Evolutionary conservation across 129 eudicot species (phyloP).

Genomic region (Saussurea involucrata): DNA sequence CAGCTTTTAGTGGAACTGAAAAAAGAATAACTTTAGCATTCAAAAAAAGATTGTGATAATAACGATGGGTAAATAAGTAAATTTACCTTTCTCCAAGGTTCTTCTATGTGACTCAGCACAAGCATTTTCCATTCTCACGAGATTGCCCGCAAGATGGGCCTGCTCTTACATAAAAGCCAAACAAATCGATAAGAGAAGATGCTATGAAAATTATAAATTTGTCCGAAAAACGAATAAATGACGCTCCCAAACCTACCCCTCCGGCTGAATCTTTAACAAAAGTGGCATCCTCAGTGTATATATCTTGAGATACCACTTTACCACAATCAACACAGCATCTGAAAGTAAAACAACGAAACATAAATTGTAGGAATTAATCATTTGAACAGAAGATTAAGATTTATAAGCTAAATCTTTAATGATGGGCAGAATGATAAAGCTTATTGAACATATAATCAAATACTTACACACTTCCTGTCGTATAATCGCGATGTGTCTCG

Average conservation of each 20-base stretch:
- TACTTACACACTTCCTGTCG: constrained; percentile 25
- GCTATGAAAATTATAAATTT: background rate
- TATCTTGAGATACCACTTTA: constrained; percentile 33
- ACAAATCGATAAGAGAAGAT: background rate
- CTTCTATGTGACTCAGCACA: constrained; percentile 29
- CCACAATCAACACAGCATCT: constrained; percentile 54
- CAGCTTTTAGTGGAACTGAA: background rate
- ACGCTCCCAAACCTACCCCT: constrained; percentile 25
- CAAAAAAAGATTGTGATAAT: background rate
- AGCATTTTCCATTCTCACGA: constrained; percentile 12
- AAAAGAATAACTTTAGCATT: too few relatives aligned
- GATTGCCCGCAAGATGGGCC: constrained; percentile 30
- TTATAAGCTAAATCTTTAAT: background rate
- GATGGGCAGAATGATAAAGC: background rate
- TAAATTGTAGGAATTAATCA: background rate
- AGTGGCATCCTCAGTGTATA: constrained; percentile 32
- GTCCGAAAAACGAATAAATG: background rate
- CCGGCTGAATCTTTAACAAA: constrained; percentile 41
- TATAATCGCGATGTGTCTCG: constrained; percentile 23
- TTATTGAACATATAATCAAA: background rate
- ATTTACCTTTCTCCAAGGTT: constrained; percentile 28
- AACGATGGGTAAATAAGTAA: too few relatives aligned
- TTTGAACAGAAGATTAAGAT: background rate
- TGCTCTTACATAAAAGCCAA: background rate
- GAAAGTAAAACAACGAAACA: background rate